A percentile compares a stretch with the other conserved stretches of the same genome.
phyloP scores from a whole-genome alignment of 345 rosid genomes.

The Melaleuca quinquenervia region DNA sequence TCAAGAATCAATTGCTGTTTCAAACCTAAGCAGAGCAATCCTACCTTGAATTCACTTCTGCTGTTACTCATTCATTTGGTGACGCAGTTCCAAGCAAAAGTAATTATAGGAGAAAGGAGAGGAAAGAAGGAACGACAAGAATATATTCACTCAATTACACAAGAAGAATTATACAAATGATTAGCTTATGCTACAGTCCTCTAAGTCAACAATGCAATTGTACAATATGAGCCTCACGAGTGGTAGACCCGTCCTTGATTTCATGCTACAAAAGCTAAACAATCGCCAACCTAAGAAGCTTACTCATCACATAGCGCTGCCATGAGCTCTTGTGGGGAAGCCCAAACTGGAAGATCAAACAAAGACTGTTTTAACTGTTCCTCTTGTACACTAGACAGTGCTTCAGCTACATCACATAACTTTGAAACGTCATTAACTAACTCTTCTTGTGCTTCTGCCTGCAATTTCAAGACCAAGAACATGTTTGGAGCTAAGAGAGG shows the following conservation, averaged over 20 bases:
- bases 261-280: neutral
- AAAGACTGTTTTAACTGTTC: constrained; percentile 26
- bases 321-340: constrained; percentile 58
- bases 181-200: neutral
- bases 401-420: constrained; percentile 60
- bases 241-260: neutral
- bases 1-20: neutral
- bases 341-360: constrained; percentile 64
- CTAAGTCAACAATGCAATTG: neutral
- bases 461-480: constrained; percentile 2
- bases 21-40: neutral
- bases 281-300: constrained; percentile 1
- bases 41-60: neutral
- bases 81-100: neutral
- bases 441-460: constrained; percentile 65
- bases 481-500: neutral
- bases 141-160: constrained; percentile 3
- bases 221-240: neutral
- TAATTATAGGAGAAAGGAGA: neutral
- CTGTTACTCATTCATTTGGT: neutral
- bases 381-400: constrained; percentile 37
- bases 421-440: constrained; percentile 35
- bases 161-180: neutral
- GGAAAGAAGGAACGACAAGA: neutral
- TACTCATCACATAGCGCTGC: constrained; percentile 48